These are phyloP conservation scores for Solanum ahanhuiri DNA, from an alignment of 257 asterid genomes.

Conservation along the genomic window DNA sequence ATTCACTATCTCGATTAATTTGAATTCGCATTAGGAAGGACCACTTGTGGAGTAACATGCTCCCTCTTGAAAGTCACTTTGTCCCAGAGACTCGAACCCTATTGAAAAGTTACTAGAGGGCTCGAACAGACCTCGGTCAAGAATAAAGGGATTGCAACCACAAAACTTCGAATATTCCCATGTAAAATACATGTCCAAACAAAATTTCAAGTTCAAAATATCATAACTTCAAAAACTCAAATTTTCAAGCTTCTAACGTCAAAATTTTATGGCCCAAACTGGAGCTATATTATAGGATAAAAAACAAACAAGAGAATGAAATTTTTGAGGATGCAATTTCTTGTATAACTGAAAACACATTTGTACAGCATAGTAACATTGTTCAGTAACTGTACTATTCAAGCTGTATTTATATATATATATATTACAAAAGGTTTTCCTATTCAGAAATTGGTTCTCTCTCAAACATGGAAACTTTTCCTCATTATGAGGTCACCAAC, in stretches of 20 bases:
- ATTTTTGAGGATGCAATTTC: background rate
- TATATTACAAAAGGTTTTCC: background rate
- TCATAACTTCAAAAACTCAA: background rate
- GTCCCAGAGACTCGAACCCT: background rate
- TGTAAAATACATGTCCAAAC: background rate
- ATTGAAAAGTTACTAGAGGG: background rate
- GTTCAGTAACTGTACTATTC: background rate
- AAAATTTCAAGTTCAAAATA: background rate
- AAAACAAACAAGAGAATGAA: background rate
- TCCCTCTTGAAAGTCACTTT: background rate
- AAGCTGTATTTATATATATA: background rate
- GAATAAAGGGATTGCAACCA: background rate
- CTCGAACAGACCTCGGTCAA: background rate
- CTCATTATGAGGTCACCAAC: conserved; percentile 3
- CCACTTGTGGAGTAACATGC: background rate
- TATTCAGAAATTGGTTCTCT: background rate
- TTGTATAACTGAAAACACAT: background rate
- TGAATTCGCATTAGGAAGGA: background rate
- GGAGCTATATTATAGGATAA: background rate
- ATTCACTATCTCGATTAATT: background rate
- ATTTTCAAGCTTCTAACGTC: background rate
- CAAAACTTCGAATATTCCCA: background rate
- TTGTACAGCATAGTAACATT: background rate
- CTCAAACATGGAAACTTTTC: background rate
- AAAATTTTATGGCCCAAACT: background rate